A percentile compares a stretch with the other conserved stretches of the same genome.
Evolutionary conservation across 1,284 basidiomycete genomes (phyloP).

Genomic region (Naganishia liquefaciens): DNA sequence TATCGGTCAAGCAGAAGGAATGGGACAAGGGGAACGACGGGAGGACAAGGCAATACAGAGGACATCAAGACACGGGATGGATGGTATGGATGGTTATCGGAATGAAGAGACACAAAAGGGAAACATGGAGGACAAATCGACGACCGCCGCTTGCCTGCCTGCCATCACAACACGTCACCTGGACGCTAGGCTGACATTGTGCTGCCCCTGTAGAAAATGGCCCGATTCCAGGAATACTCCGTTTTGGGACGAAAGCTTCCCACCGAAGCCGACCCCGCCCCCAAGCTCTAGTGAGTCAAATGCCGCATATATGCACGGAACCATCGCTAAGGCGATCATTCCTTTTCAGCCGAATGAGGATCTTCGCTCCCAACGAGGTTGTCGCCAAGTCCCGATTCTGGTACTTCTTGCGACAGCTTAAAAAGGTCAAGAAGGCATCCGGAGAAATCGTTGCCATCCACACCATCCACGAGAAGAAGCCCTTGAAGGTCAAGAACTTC

Average conservation of each 20-base stretch:
- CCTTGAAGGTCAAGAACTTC: constrained; percentile 99
- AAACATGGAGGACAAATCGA: not conserved
- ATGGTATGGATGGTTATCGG: not conserved
- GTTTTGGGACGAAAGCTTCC: constrained; percentile 97
- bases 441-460: constrained; percentile 99
- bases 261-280: constrained; percentile 86
- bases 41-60: not conserved
- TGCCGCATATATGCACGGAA: not conserved
- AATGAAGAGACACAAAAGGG: not conserved
- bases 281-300: constrained; percentile 62
- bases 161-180: not conserved
- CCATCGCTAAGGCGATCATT: constrained; percentile 44
- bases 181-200: not conserved
- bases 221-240: constrained; percentile 77
- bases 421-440: constrained; percentile 99
- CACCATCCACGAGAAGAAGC: constrained; percentile 94
- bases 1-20: not conserved
- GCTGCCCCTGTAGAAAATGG: constrained; percentile 46
- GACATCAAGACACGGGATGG: not conserved
- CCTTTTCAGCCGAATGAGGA: constrained; percentile 94
- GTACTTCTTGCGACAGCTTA: constrained; percentile 98
- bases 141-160: constrained; percentile 9
- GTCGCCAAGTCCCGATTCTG: constrained; percentile 99
- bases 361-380: constrained; percentile 96
- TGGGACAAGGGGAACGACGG: not conserved